A percentile compares a stretch with the other conserved stretches of the same genome.
These are phyloP conservation scores for Colletotrichum spaethianum DNA, from an alignment of 2,329 filamentous ascomycete genomes.

Conservation along the genomic window DNA sequence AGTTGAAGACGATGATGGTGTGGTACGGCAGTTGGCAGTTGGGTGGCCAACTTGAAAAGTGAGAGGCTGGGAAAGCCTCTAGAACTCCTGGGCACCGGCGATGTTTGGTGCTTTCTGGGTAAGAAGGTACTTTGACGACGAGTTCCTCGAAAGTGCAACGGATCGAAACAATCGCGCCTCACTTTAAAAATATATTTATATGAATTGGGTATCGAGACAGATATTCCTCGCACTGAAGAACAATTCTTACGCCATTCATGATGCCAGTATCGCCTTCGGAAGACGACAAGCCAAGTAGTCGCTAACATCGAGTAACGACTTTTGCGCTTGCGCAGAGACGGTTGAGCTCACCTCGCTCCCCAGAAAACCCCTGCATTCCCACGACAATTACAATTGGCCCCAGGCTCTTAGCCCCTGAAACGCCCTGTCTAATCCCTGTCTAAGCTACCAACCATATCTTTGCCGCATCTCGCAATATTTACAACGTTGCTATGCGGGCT, in stretches of 20 bases:
- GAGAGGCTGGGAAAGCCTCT: constrained; percentile 41
- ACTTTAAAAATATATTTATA: background rate
- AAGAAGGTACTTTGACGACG: constrained; percentile 37
- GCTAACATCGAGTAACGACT: constrained; percentile 47
- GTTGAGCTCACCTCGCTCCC: constrained; percentile 30
- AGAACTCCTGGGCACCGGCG: constrained; percentile 35
- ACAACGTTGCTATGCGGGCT: constrained; percentile 9
- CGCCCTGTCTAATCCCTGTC: constrained; percentile 40
- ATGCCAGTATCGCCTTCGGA: background rate
- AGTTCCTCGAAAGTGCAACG: background rate
- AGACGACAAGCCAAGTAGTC: constrained; percentile 29
- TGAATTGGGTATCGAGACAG: constrained; percentile 33
- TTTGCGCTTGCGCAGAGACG: constrained; percentile 39
- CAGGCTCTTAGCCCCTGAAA: constrained; percentile 31
- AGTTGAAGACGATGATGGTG: constrained; percentile 24
- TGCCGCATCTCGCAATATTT: constrained; percentile 21
- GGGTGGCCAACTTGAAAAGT: constrained; percentile 41
- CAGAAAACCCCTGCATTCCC: constrained; percentile 40
- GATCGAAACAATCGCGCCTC: background rate
- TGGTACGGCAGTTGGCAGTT: constrained; percentile 36
- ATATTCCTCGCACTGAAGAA: constrained; percentile 4
- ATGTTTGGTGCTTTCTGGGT: constrained; percentile 42
- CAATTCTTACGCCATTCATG: constrained; percentile 19
- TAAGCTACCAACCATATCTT: constrained; percentile 30
- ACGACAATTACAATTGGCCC: constrained; percentile 35